These are phyloP conservation scores for Boletus edulis DNA, from an alignment of 768 basidiomycete species.

Conservation along the genomic window DNA sequence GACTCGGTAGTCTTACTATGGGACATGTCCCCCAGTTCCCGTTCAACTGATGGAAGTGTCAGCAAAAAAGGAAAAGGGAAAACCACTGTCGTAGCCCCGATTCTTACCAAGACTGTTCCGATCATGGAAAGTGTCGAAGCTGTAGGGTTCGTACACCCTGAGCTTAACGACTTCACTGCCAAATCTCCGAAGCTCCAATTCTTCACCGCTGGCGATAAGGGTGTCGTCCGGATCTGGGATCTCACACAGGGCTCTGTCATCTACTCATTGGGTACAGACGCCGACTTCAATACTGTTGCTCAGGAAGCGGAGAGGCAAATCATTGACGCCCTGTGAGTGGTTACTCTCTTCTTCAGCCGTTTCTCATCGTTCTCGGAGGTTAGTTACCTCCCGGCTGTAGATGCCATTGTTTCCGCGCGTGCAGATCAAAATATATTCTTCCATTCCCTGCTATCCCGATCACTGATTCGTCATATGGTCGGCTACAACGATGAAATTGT, in stretches of 20 bases:
- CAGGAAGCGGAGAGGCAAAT: slow-evolving; percentile 86
- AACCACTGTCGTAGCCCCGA: slow-evolving; percentile 48
- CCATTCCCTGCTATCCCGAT: slow-evolving; percentile 69
- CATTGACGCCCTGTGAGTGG: slow-evolving; percentile 72
- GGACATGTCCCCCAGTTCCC: slow-evolving; percentile 53
- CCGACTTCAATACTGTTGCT: slow-evolving; percentile 37
- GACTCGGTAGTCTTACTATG: slow-evolving; percentile 93
- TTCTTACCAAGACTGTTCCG: slow-evolving; percentile 75
- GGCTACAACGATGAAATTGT: slow-evolving; percentile 99
- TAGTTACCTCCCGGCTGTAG: slow-evolving; percentile 68
- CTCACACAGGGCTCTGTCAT: slow-evolving; percentile 60
- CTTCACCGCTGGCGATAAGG: slow-evolving; percentile 92
- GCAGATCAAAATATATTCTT: slow-evolving; percentile 97
- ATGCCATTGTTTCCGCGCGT: slow-evolving; percentile 77
- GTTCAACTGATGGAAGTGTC: slow-evolving; percentile 4
- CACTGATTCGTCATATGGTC: slow-evolving; percentile 76
- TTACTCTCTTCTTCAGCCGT: slow-evolving; percentile 1
- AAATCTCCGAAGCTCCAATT: slow-evolving; percentile 50
- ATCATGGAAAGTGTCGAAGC: slow-evolving; percentile 86
- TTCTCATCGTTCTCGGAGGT: slow-evolving; percentile 14
- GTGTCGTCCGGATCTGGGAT: slow-evolving; percentile 84
- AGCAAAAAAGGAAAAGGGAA: slow-evolving; percentile 40
- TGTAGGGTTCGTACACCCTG: slow-evolving; percentile 63
- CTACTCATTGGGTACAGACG: slow-evolving; percentile 50
- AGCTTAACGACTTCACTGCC: slow-evolving; percentile 41